Conservation (phyloP, 2,329 filamentous ascomycete species). For the Rutstroemia sp. region DNA sequence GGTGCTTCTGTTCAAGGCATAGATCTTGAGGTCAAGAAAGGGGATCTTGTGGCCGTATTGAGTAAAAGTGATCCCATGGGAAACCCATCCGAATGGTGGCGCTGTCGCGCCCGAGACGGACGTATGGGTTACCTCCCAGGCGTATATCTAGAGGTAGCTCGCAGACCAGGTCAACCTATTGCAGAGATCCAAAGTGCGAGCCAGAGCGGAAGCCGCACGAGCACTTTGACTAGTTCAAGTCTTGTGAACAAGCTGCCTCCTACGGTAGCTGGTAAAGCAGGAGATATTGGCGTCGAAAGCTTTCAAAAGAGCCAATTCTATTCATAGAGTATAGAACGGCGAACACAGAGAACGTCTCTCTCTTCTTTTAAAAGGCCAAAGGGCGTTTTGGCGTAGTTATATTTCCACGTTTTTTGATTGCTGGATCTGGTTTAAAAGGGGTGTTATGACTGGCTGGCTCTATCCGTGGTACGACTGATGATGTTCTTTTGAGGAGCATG, state of each 20-base stretch:
- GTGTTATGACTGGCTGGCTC: too few species aligned
- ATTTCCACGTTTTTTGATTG: too few species aligned
- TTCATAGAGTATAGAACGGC: conserved; percentile 36
- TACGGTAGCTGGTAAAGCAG: conserved; percentile 49
- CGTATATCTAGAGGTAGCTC: conserved; percentile 76
- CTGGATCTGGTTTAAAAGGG: too few species aligned
- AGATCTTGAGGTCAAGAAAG: conserved; percentile 88
- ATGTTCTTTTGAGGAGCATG: too few species aligned
- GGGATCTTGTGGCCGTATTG: conserved; percentile 89
- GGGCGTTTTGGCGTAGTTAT: too few species aligned
- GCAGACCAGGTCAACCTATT: conserved; percentile 39
- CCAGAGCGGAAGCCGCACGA: conserved; percentile 37
- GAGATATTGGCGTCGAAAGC: conserved; percentile 59
- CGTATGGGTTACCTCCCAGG: conserved; percentile 86
- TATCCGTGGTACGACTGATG: too few species aligned
- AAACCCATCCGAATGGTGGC: conserved; percentile 94
- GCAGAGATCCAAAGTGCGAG: conserved; percentile 29
- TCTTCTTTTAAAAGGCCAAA: too few species aligned
- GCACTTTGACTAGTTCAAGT: conserved; percentile 31
- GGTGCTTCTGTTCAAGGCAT: conserved; percentile 59
- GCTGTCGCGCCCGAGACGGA: conserved; percentile 82
- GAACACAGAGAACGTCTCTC: too few species aligned
- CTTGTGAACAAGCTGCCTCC: conserved; percentile 34
- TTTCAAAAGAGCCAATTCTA: conserved; percentile 67
- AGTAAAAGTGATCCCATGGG: conserved; percentile 89